phyloP scores from a whole-genome alignment of 306 rosid species.

The Cicer judaicum region DNA sequence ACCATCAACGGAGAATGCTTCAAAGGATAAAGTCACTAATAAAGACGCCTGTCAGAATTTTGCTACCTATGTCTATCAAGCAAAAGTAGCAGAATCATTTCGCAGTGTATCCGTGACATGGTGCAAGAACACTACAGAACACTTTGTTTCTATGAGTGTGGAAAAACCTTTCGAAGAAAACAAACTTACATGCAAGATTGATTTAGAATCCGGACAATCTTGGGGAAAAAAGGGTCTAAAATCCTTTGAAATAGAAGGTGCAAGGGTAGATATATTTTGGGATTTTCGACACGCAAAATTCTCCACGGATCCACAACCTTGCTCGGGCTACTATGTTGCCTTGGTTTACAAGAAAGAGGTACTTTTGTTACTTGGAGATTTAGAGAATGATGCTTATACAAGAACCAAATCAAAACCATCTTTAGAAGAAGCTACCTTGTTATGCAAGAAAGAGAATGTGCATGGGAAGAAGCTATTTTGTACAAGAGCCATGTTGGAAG shows the following conservation, averaged over 20 bases:
- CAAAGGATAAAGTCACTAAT: slow-evolving; percentile 8
- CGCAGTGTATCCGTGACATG: slow-evolving; percentile 53
- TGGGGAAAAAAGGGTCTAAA: slow-evolving; percentile 77
- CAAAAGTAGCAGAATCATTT: slow-evolving; percentile 46
- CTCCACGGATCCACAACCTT: slow-evolving; percentile 50
- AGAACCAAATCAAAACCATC: slow-evolving; percentile 66
- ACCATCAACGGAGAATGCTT: slow-evolving; percentile 33
- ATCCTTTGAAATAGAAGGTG: slow-evolving; percentile 57
- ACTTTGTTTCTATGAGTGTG: slow-evolving; percentile 51
- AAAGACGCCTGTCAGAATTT: slow-evolving; percentile 39
- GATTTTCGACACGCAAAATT: slow-evolving; percentile 62
- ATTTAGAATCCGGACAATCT: slow-evolving; percentile 51
- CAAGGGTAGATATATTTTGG: slow-evolving; percentile 64
- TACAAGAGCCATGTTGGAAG: slow-evolving; percentile 59
- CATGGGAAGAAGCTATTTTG: slow-evolving; percentile 64
- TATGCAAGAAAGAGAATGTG: slow-evolving; percentile 65
- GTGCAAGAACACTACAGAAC: slow-evolving; percentile 51
- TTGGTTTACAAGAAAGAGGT: slow-evolving; percentile 61
- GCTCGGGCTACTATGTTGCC: slow-evolving; percentile 65
- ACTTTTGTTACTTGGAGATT: slow-evolving; percentile 62
- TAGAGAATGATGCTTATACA: slow-evolving; percentile 51
- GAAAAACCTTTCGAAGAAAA: slow-evolving; percentile 47
- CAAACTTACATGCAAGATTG: slow-evolving; percentile 56
- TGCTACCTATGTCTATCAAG: slow-evolving; percentile 52
- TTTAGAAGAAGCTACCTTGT: slow-evolving; percentile 52